Evolutionary conservation across 2,329 filamentous ascomycete species (phyloP).

Genomic region (Trichoderma oligosporum): DNA sequence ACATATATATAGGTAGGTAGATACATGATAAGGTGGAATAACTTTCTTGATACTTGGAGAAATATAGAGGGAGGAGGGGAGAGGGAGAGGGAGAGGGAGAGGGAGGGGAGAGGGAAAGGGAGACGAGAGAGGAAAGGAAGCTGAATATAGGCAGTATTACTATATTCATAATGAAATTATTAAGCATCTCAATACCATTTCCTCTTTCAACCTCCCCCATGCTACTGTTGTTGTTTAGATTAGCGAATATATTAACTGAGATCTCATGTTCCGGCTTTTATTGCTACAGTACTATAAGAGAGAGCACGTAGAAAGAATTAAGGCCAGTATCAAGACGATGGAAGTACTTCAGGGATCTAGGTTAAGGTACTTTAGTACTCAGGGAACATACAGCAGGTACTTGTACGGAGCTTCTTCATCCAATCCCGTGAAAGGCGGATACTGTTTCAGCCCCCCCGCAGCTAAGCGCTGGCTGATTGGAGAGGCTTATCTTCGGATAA

Average conservation of each 20-base stretch:
- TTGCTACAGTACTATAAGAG: no score
- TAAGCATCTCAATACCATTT: no score
- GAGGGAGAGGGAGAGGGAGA: background rate
- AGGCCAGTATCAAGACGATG: no score
- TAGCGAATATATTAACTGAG: conserved; percentile 3
- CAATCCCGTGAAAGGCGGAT: background rate
- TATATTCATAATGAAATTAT: no score
- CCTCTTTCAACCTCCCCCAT: no score
- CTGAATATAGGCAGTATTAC: background rate
- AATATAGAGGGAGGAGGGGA: background rate
- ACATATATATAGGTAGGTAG: no score
- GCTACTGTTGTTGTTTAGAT: background rate
- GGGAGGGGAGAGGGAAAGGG: background rate
- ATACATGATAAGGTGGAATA: background rate
- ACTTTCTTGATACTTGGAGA: no score
- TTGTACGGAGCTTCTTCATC: no score
- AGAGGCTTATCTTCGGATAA: background rate
- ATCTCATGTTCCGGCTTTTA: background rate
- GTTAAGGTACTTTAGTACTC: no score
- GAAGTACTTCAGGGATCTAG: no score
- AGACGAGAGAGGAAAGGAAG: background rate
- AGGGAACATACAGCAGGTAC: no score
- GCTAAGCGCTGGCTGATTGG: background rate
- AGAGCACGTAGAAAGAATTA: no score
- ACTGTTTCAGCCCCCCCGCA: conserved; percentile 7